Evolutionary conservation across 2,329 filamentous ascomycete species (phyloP), one percentile per base, ranked within the genome.

Genomic region (Neoarthrinium moseri): DNA sequence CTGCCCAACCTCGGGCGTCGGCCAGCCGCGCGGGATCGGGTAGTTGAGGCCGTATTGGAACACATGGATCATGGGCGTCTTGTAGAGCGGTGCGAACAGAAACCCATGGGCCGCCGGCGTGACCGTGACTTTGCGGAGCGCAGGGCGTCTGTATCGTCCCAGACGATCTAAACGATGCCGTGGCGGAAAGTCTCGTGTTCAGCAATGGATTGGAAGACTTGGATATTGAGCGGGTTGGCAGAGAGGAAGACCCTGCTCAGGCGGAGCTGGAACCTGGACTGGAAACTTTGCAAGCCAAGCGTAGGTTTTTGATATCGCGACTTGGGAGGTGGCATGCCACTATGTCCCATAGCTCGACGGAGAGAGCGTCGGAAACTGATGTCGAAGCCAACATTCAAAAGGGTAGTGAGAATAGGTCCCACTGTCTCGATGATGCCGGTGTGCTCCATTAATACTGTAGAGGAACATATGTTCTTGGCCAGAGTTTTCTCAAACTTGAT

Each of bases 31-130:
- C 13, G 32, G 41, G 12, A 44, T 12, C 1, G 22, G 22, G 22
- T 44, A 44, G 41, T 15, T 27, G 22, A 44, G 36, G 41, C 41
- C 41, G 7, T 18, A 8, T 1, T 29, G 41, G 12, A 44, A 44
- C 3, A 11, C 22, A 23, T 32, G 41, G 23, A 44, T 36, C 41
- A 44, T 44, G 2, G 41, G 30, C 4, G 41, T 44, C 23, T 36
- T 6, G 23, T 36, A 44, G 4, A 44, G 23, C 21, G 41, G 4
- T 36, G 15, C 21, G 15, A 24, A 35, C 11, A 36, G 22, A 13
- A 35, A 32, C 22, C 41, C 41, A 20, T 44, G 41, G 2, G 30
- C 41, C 15, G 32, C 17, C n/a, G 41, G 32, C 8, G 41, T 26
- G 4, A 44, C 23, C 21, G 13, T 43, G 13, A 43, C n/a, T 11